Conservation (phyloP, 2,329 filamentous ascomycete species). For the Xylariomycetidae sp. region DNA sequence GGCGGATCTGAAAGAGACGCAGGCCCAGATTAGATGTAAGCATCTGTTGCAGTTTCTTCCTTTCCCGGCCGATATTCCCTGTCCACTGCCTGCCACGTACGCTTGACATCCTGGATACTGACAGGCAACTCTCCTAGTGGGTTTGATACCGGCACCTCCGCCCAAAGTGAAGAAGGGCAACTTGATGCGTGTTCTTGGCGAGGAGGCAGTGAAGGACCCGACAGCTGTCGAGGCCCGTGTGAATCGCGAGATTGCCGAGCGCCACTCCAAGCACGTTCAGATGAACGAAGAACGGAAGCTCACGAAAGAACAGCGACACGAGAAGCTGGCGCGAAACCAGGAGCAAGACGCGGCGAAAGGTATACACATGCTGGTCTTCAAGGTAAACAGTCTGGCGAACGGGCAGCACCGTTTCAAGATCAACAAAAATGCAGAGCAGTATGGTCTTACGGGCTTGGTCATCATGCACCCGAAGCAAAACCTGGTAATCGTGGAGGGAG, state of each 20-base stretch:
- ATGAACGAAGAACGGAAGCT: slow-evolving; percentile 81
- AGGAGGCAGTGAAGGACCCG: slow-evolving; percentile 87
- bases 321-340: slow-evolving; percentile 78
- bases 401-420: slow-evolving; percentile 93
- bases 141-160: slow-evolving; percentile 80
- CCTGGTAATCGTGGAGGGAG: slow-evolving; percentile 87
- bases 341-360: slow-evolving; percentile 83
- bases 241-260: slow-evolving; percentile 85
- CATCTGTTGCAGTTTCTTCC: neutral
- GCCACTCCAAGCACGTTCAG: slow-evolving; percentile 69
- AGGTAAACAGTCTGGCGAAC: slow-evolving; percentile 81
- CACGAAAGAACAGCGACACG: slow-evolving; percentile 77
- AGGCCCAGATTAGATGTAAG: slow-evolving; percentile 76
- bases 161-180: slow-evolving; percentile 98
- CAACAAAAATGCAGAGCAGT: slow-evolving; percentile 84
- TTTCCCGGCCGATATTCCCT: neutral
- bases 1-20: slow-evolving; percentile 90
- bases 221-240: slow-evolving; percentile 95
- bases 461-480: slow-evolving; percentile 87
- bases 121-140: slow-evolving; percentile 48
- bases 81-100: neutral
- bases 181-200: slow-evolving; percentile 92
- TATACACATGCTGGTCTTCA: slow-evolving; percentile 81
- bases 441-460: slow-evolving; percentile 81
- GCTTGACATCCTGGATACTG: neutral